Conservation (phyloP, 805 yeast genomes). For the Cyberlindnera nakhonratchasimensis region DNA sequence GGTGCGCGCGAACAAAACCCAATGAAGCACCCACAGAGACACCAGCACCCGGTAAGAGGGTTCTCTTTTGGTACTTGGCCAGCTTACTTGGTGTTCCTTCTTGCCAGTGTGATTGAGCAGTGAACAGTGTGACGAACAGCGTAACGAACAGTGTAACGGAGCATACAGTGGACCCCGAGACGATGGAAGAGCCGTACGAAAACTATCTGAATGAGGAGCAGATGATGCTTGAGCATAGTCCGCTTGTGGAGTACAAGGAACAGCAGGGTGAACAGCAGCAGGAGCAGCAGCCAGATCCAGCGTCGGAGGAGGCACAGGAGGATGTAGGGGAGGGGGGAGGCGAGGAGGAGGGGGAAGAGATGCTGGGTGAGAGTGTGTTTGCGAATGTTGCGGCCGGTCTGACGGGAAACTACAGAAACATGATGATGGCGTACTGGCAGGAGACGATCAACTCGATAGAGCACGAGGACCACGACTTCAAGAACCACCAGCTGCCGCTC, state of each 20-base stretch:
- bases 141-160: neutral
- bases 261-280: conserved; percentile 5
- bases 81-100: too few species aligned
- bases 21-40: too few species aligned
- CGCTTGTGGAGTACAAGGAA: conserved; percentile 7
- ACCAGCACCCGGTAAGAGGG: too few species aligned
- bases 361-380: conserved; percentile 60
- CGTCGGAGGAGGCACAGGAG: conserved; percentile 10
- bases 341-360: conserved; percentile 33
- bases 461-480: conserved; percentile 81
- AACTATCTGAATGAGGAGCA: conserved; percentile 22
- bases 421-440: conserved; percentile 98
- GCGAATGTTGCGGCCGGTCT: conserved; percentile 92
- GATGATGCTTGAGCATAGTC: conserved; percentile 16
- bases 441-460: conserved; percentile 90
- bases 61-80: too few species aligned
- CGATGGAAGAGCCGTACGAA: conserved; percentile 21
- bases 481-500: conserved; percentile 89
- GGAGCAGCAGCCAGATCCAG: conserved; percentile 6
- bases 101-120: too few species aligned
- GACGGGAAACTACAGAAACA: conserved; percentile 72
- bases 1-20: too few species aligned
- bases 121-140: neutral
- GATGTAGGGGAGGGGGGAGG: conserved; percentile 30
- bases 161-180: neutral